These are phyloP conservation scores for Alternaria consortialis DNA, from an alignment of 2,329 filamentous ascomycete species.

Conservation along the genomic window DNA sequence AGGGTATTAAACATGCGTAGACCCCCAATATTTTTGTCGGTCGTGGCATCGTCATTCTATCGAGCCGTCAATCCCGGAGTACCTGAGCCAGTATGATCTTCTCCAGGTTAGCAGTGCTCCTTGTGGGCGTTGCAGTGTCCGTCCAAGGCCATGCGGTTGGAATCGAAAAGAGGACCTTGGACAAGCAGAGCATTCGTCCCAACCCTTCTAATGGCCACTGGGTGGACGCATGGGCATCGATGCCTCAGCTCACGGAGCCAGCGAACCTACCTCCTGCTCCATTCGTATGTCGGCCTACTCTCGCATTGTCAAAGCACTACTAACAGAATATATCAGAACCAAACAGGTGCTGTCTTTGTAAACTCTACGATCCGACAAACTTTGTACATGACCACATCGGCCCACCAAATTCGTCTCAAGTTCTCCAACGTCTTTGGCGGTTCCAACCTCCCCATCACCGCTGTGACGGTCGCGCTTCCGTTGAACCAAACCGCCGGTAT, in stretches of 20 bases:
- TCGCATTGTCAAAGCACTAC: neutral
- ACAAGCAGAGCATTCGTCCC: constrained; percentile 27
- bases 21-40: neutral
- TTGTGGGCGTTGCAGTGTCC: constrained; percentile 21
- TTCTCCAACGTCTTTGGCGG: constrained; percentile 72
- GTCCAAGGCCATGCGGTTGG: constrained; percentile 22
- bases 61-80: neutral
- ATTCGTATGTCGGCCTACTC: constrained; percentile 51
- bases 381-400: constrained; percentile 66
- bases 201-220: constrained; percentile 58
- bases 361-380: constrained; percentile 74
- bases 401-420: constrained; percentile 66
- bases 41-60: neutral
- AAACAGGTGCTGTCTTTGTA: constrained; percentile 62
- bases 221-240: constrained; percentile 71
- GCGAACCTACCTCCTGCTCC: constrained; percentile 68
- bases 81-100: constrained; percentile 24
- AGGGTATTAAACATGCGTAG: constrained; percentile 25
- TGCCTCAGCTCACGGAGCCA: constrained; percentile 71
- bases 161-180: neutral
- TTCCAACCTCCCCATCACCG: constrained; percentile 67
- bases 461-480: constrained; percentile 66
- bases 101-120: constrained; percentile 22
- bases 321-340: constrained; percentile 55
- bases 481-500: constrained; percentile 63